Evolutionary conservation across 139 green algal genomes (phyloP).

Genomic region (Dunaliella primolecta): DNA sequence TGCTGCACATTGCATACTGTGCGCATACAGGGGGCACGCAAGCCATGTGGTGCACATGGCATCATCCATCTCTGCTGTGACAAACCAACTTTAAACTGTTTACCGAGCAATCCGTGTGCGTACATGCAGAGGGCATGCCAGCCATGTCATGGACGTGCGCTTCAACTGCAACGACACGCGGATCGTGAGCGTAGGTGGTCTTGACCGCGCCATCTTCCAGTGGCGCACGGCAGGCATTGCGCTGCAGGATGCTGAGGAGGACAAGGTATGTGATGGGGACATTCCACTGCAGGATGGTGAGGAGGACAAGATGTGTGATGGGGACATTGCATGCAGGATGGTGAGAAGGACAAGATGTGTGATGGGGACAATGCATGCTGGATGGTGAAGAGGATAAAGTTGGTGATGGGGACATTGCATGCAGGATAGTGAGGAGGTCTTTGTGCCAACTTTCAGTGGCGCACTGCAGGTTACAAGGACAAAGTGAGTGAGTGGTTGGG

Average conservation of each 20-base stretch:
- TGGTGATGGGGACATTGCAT: no score
- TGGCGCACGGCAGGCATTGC: slow-evolving; percentile 37
- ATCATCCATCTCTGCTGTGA: no score
- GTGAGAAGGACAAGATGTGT: neutral
- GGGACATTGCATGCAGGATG: neutral
- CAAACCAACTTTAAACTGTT: no score
- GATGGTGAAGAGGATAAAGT: neutral
- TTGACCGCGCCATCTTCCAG: slow-evolving; percentile 52
- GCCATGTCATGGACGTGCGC: slow-evolving; percentile 43
- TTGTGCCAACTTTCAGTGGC: neutral
- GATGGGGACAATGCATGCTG: neutral
- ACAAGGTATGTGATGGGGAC: slow-evolving; percentile 14
- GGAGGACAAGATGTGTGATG: neutral
- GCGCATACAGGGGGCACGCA: no score
- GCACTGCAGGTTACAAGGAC: no score
- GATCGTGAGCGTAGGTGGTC: slow-evolving; percentile 41
- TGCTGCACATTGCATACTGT: no score
- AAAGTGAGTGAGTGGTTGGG: no score
- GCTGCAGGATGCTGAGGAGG: slow-evolving; percentile 24
- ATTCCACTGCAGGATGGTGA: neutral
- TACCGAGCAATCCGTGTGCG: no score
- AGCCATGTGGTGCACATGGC: no score
- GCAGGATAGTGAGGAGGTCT: neutral
- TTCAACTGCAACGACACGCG: slow-evolving; percentile 27
- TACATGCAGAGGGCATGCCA: slow-evolving; percentile 10